Percentiles rank a stretch among this genome's conserved stretches.
Evolutionary conservation across 345 rosid species (phyloP).

Genomic region (Salix udensis): DNA sequence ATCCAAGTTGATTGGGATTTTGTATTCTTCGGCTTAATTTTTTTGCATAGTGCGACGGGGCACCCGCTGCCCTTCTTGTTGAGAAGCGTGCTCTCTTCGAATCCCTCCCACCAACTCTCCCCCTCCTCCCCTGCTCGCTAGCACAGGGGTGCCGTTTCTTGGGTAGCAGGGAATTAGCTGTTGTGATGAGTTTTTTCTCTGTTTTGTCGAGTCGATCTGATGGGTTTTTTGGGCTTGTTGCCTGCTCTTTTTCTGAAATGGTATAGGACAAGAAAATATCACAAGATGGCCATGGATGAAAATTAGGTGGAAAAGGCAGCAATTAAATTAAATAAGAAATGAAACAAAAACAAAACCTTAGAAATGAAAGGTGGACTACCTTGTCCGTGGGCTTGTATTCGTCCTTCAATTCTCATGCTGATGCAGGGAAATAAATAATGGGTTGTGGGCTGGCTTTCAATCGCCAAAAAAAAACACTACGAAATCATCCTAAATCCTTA

Average conservation of each 20-base stretch:
- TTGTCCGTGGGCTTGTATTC: not conserved
- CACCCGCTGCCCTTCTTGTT: slow-evolving; percentile 10
- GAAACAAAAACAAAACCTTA: not conserved
- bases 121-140: not conserved
- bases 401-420: slow-evolving; percentile 13
- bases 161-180: too few relatives aligned
- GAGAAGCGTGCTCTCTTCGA: not conserved
- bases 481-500: too few relatives aligned
- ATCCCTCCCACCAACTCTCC: not conserved
- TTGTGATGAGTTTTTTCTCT: too few relatives aligned
- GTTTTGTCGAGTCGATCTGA: not conserved
- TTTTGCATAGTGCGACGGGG: slow-evolving; percentile 22
- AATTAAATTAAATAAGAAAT: not conserved
- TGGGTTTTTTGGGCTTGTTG: not conserved
- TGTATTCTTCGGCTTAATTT: slow-evolving; percentile 28
- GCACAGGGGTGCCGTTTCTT: not conserved
- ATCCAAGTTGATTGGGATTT: slow-evolving; percentile 8
- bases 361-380: not conserved
- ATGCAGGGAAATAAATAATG: too few relatives aligned
- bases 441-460: too few relatives aligned
- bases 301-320: not conserved
- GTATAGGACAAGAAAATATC: not conserved
- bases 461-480: too few relatives aligned
- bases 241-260: not conserved
- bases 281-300: not conserved